A percentile compares a stretch with the other conserved stretches of the same genome.
Conservation (phyloP, 1,284 basidiomycete species). For the Leccinum subrobustum region DNA sequence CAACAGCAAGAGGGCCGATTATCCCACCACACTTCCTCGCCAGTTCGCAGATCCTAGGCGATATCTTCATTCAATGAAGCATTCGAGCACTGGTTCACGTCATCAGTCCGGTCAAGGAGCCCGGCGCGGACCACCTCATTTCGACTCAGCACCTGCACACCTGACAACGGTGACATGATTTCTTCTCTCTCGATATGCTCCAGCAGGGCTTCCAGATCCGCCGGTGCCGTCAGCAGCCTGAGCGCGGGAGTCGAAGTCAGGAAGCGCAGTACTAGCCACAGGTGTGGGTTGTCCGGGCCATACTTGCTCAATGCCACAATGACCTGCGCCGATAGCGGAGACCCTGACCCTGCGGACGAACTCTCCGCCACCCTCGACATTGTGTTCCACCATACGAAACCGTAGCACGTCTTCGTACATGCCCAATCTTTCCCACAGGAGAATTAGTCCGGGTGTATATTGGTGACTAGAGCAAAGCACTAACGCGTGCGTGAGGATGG, state of each 20-base stretch:
- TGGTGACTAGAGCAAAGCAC: conserved; percentile 85
- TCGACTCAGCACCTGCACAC: conserved; percentile 85
- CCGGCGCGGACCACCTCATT: conserved; percentile 90
- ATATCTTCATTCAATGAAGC: no score
- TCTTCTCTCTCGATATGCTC: conserved; percentile 75
- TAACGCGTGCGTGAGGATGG: conserved; percentile 75
- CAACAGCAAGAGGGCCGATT: no score
- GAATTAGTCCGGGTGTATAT: conserved; percentile 83
- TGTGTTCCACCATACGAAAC: conserved; percentile 83
- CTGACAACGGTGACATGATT: conserved; percentile 85
- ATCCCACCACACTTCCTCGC: no score
- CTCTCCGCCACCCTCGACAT: conserved; percentile 8
- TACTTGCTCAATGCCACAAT: conserved; percentile 73
- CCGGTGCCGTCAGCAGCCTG: conserved; percentile 53
- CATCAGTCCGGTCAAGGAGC: conserved; percentile 31
- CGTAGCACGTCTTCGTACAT: conserved; percentile 96
- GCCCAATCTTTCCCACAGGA: conserved; percentile 90
- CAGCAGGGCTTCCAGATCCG: conserved; percentile 71
- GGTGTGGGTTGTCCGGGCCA: conserved; percentile 65
- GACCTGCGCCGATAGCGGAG: conserved; percentile 57
- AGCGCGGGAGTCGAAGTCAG: conserved; percentile 73
- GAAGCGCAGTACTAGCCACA: conserved; percentile 90
- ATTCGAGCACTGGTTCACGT: no score
- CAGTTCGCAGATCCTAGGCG: no score
- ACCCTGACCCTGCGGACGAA: conserved; percentile 9